Evolutionary conservation across 345 rosid species (phyloP).

Genomic region (Crucihimalaya himalaica): DNA sequence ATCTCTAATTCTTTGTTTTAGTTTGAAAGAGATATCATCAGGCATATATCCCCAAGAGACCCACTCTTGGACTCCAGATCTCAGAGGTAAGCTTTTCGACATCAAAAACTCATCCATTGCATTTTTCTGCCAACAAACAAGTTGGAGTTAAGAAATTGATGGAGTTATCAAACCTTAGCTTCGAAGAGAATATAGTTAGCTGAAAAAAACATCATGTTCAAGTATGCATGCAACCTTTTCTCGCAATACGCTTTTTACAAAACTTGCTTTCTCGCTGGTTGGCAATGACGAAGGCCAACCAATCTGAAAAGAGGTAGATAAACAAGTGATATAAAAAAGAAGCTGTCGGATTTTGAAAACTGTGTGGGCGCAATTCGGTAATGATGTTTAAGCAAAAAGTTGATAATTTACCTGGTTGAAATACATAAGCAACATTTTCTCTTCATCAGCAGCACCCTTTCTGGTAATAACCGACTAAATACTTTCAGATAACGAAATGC

Average conservation of each 20-base stretch:
- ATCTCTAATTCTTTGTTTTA: conserved; percentile 1
- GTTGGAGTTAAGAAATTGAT: conserved; percentile 28
- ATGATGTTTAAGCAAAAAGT: conserved; percentile 4
- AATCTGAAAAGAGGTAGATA: conserved; percentile 51
- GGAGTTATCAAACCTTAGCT: conserved; percentile 9
- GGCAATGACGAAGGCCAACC: conserved; percentile 98
- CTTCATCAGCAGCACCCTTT: conserved; percentile 87
- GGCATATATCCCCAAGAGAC: conserved; percentile 38
- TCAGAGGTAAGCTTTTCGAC: conserved; percentile 65
- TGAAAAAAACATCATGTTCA: conserved; percentile 6
- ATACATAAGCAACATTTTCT: conserved; percentile 76
- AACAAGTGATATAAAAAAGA: conserved; percentile 13
- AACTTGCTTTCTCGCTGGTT: conserved; percentile 72
- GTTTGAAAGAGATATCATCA: neutral
- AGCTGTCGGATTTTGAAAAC: neutral
- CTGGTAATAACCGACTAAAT: conserved; percentile 43
- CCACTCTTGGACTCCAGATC: conserved; percentile 87
- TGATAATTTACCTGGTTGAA: conserved; percentile 64
- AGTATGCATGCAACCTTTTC: conserved; percentile 66
- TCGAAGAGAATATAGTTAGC: neutral
- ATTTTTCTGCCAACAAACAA: conserved; percentile 63
- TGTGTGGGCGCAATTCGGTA: neutral
- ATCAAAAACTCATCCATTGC: conserved; percentile 70
- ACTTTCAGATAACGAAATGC: neutral
- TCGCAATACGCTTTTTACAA: conserved; percentile 63